Conservation (phyloP, 306 rosid species). For the Alnus rubra region DNA sequence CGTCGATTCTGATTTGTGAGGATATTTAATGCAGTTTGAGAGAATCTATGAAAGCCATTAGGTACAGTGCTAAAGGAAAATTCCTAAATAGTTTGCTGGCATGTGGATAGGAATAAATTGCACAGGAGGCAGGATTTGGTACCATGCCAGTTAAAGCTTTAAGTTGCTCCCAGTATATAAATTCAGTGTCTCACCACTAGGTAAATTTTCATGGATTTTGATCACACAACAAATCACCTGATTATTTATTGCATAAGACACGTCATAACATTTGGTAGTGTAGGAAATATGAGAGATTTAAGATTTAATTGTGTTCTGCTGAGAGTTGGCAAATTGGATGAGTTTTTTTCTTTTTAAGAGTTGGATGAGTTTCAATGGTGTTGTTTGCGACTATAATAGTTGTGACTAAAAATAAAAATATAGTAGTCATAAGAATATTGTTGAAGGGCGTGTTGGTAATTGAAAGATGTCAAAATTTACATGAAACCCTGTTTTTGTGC, state of each 20-base stretch:
- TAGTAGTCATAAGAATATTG: not conserved
- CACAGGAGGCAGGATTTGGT: conserved; percentile 45
- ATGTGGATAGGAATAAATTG: conserved; percentile 63
- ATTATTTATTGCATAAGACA: not conserved
- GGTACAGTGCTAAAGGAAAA: conserved; percentile 55
- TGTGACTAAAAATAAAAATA: too few relatives aligned
- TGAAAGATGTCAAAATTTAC: too few relatives aligned
- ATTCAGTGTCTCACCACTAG: conserved; percentile 42
- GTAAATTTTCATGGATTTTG: conserved; percentile 25
- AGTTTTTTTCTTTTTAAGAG: not conserved
- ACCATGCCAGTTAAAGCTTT: conserved; percentile 26
- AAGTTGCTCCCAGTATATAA: conserved; percentile 49
- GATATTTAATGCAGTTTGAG: conserved; percentile 58
- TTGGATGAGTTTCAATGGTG: not conserved
- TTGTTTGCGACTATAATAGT: not conserved
- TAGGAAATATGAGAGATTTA: conserved; percentile 8
- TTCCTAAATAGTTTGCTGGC: conserved; percentile 56
- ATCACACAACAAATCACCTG: conserved; percentile 3
- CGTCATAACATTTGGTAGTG: not conserved
- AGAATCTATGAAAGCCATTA: conserved; percentile 52
- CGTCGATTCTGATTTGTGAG: conserved; percentile 61
- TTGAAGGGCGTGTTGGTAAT: not conserved
- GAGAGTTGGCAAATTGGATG: not conserved
- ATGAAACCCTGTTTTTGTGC: too few relatives aligned
- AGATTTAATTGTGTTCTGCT: not conserved